Percentiles rank a stretch among this genome's conserved stretches.
These are phyloP conservation scores for Solanum hybrid DNA, from an alignment of 305 asterid species.

Conservation along the genomic window DNA sequence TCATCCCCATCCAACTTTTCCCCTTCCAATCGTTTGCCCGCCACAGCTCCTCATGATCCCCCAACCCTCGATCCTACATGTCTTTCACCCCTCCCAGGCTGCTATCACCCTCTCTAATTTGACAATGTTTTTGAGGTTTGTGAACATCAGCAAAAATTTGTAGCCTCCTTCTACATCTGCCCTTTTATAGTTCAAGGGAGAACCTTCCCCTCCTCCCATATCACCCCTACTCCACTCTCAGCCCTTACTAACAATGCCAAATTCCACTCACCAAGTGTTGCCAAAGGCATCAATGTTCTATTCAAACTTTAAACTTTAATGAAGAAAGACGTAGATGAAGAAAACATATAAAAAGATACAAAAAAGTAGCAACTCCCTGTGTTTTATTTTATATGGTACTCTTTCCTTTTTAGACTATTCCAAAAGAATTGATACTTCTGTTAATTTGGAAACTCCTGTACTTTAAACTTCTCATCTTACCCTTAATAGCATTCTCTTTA, in stretches of 20 bases:
- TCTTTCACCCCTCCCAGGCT: not conserved
- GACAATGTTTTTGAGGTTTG: not conserved
- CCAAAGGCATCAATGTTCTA: not conserved
- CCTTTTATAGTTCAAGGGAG: not conserved
- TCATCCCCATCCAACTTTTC: not conserved
- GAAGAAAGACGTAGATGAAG: not conserved
- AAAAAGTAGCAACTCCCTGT: not conserved
- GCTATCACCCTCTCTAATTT: not conserved
- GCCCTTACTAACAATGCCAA: not conserved
- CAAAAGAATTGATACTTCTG: not conserved
- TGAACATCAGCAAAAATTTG: not conserved
- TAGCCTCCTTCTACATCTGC: not conserved
- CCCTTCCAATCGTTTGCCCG: not conserved
- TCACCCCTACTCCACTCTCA: not conserved
- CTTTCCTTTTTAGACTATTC: not conserved
- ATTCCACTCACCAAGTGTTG: not conserved
- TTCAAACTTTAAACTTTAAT: not conserved
- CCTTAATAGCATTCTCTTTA: not conserved
- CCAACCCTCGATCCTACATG: not conserved
- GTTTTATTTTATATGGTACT: not conserved
- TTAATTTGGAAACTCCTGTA: not conserved
- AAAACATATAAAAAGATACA: not conserved
- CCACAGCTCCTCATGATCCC: not conserved
- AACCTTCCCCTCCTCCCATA: not conserved
- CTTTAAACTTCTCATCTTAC: not conserved